phyloP scores from a whole-genome alignment of 2,329 filamentous ascomycete genomes.

The Exophiala aquamarina region DNA sequence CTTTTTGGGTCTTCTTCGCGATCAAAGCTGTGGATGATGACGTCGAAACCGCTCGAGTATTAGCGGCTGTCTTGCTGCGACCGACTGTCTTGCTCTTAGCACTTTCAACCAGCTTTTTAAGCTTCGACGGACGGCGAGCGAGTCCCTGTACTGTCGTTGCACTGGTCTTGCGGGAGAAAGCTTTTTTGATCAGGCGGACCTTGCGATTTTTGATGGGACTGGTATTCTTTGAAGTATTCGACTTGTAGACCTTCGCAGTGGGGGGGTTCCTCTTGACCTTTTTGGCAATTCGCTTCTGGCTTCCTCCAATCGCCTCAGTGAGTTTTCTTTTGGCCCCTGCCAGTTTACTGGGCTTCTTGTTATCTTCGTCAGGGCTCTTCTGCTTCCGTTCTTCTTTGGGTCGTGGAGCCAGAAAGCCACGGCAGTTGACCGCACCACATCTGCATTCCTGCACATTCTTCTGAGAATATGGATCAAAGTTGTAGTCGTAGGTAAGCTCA shows the following conservation, averaged over 20 bases:
- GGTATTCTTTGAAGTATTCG: conserved; percentile 2
- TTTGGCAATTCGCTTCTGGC: conserved; percentile 19
- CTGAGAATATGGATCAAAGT: conserved; percentile 64
- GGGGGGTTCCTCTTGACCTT: conserved; percentile 16
- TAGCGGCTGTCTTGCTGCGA: conserved; percentile 11
- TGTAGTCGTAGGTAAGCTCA: conserved; percentile 92
- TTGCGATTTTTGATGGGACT: conserved; percentile 20
- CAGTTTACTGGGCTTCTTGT: conserved; percentile 22
- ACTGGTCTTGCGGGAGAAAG: conserved; percentile 11
- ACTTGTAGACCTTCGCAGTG: conserved; percentile 13
- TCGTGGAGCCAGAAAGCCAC: conserved; percentile 58
- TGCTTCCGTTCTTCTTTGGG: conserved; percentile 51
- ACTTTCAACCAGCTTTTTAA: conserved; percentile 16
- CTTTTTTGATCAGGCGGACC: conserved; percentile 14
- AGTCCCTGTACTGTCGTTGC: conserved; percentile 6
- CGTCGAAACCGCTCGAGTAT: conserved; percentile 17
- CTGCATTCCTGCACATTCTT: conserved; percentile 65
- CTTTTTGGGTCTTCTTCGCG: conserved; percentile 7
- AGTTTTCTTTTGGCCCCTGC: conserved; percentile 28
- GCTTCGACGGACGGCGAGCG: conserved; percentile 19
- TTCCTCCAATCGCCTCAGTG: conserved; percentile 23
- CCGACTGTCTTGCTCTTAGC: conserved; percentile 18
- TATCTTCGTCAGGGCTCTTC: conserved; percentile 18
- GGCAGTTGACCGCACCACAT: conserved; percentile 61
- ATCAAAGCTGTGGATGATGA: conserved; percentile 22